These are phyloP conservation scores for Saccharomycopsis vini DNA, from an alignment of 805 yeast genomes.

Conservation along the genomic window DNA sequence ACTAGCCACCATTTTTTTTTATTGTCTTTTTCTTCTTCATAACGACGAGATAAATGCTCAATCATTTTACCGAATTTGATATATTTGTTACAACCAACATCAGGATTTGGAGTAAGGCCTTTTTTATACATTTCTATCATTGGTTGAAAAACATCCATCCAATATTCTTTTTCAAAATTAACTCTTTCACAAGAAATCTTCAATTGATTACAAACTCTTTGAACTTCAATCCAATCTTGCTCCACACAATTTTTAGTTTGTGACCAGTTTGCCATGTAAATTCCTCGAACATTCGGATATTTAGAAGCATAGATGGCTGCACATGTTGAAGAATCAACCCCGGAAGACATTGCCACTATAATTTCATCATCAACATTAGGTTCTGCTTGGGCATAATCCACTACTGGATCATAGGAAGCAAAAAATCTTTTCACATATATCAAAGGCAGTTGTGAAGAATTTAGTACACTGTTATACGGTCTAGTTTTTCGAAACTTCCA, in stretches of 20 bases:
- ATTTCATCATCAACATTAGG: constrained; percentile 53
- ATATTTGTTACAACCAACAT: constrained; percentile 73
- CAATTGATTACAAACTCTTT: constrained; percentile 48
- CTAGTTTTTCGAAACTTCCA: no score
- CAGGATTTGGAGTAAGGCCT: constrained; percentile 93
- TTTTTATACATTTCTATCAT: constrained; percentile 64
- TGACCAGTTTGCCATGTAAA: constrained; percentile 93
- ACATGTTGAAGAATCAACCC: constrained; percentile 89
- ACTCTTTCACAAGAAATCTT: constrained; percentile 66
- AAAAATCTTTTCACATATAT: no score
- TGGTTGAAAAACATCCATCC: constrained; percentile 88
- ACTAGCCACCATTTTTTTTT: constrained; percentile 67
- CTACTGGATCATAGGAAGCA: no score
- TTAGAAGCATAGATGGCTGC: constrained; percentile 59
- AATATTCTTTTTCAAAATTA: constrained; percentile 83
- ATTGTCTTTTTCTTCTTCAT: constrained; percentile 18
- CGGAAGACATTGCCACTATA: constrained; percentile 89
- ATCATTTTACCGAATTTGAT: constrained; percentile 81
- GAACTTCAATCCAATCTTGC: constrained; percentile 81
- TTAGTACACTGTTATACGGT: no score
- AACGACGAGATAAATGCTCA: constrained; percentile 37
- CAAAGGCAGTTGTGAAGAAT: no score
- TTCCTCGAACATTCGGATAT: constrained; percentile 52
- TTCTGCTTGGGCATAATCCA: constrained; percentile 30
- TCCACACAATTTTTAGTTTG: constrained; percentile 65